phyloP scores from a whole-genome alignment of 75 land plant species.

The Cryptomeria japonica region DNA sequence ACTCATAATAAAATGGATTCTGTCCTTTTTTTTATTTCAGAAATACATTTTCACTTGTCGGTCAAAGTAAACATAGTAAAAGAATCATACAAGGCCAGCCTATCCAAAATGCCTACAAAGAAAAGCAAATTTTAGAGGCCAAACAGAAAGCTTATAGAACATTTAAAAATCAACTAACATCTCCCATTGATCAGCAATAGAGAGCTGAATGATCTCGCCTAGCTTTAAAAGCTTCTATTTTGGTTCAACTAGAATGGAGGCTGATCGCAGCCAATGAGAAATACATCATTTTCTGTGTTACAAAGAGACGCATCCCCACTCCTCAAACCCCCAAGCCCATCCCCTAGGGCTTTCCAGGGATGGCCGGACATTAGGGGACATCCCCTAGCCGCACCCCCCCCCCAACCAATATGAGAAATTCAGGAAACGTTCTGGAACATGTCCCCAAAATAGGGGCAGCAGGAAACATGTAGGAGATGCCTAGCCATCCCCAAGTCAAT shows the following conservation, averaged over 20 bases:
- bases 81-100: neutral
- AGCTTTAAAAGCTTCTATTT: neutral
- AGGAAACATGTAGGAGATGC: too few relatives aligned
- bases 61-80: neutral
- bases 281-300: neutral
- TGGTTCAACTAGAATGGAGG: neutral
- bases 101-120: neutral
- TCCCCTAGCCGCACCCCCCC: too few relatives aligned
- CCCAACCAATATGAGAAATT: too few relatives aligned
- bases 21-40: neutral
- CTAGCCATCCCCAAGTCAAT: too few relatives aligned
- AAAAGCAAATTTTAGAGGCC: neutral
- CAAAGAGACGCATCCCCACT: too few relatives aligned
- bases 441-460: too few relatives aligned
- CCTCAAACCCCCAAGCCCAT: too few relatives aligned
- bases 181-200: neutral
- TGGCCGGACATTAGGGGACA: too few relatives aligned
- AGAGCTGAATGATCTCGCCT: neutral
- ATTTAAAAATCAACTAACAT: too few relatives aligned
- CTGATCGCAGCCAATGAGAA: neutral
- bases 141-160: neutral
- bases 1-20: neutral
- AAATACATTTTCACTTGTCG: neutral
- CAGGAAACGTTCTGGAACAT: too few relatives aligned
- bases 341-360: too few relatives aligned